A percentile compares a stretch with the other conserved stretches of the same genome.
phyloP scores from a whole-genome alignment of 1,139 yeast genomes.

The Suhomyces wounanorum region DNA sequence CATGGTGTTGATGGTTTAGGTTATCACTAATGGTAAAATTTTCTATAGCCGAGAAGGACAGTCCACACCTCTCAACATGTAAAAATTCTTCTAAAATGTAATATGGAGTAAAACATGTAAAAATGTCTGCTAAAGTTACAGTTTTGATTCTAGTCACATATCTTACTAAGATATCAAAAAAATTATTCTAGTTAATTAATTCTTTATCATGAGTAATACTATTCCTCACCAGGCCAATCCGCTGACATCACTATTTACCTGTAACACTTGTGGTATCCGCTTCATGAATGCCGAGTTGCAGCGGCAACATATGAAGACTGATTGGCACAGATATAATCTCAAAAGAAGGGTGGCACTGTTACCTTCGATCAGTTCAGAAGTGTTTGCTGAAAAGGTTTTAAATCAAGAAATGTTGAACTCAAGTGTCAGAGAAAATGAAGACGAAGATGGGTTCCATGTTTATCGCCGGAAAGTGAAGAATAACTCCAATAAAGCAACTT shows the following conservation, averaged over 20 bases:
- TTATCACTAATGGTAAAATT: conserved; percentile 2
- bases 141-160: not conserved
- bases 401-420: conserved; percentile 30
- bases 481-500: conserved; percentile 20
- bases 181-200: not conserved
- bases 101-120: not conserved
- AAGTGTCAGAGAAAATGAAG: conserved; percentile 49
- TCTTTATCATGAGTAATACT: conserved; percentile 8
- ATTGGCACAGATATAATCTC: conserved; percentile 92
- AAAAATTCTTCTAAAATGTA: not conserved
- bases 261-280: conserved; percentile 83
- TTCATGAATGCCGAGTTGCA: conserved; percentile 81
- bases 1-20: conserved; percentile 37
- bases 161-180: not conserved
- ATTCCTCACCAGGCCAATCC: conserved; percentile 41
- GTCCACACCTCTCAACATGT: not conserved
- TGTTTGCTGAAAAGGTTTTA: conserved; percentile 75
- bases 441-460: conserved; percentile 65
- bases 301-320: conserved; percentile 91
- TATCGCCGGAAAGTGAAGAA: conserved; percentile 31
- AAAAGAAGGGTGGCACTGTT: conserved; percentile 88
- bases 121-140: not conserved
- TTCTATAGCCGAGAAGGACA: conserved; percentile 1
- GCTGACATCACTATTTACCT: conserved; percentile 55
- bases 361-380: conserved; percentile 76